These are phyloP conservation scores for Ascochyta koolunga DNA, from an alignment of 2,329 filamentous ascomycete species.

Conservation along the genomic window DNA sequence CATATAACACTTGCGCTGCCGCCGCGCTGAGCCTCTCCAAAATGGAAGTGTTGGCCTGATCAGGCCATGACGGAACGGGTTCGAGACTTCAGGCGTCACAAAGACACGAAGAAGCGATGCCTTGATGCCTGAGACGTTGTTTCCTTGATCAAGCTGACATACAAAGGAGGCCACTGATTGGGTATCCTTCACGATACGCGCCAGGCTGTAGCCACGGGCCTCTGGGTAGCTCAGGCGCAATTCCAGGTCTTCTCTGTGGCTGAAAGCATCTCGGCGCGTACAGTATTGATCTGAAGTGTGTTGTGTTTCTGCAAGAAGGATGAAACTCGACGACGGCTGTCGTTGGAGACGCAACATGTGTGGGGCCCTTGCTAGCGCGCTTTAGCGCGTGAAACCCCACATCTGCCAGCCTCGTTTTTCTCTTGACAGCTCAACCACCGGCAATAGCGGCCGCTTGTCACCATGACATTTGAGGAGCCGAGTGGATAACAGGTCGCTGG, in stretches of 20 bases:
- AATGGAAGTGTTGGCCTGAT: constrained; percentile 33
- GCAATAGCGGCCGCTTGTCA: constrained; percentile 13
- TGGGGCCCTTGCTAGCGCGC: constrained; percentile 8
- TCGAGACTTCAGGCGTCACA: constrained; percentile 44
- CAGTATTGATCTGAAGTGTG: constrained; percentile 14
- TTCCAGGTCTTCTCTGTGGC: constrained; percentile 28
- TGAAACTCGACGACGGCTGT: constrained; percentile 41
- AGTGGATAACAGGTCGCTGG: constrained; percentile 17
- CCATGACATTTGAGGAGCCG: constrained; percentile 16
- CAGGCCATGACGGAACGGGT: constrained; percentile 41
- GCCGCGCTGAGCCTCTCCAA: constrained; percentile 22
- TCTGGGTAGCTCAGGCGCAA: constrained; percentile 13
- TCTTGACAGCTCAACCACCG: constrained; percentile 11
- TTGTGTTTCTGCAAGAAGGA: constrained; percentile 38
- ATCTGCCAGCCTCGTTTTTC: background rate
- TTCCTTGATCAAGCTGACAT: constrained; percentile 21
- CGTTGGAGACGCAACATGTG: constrained; percentile 31
- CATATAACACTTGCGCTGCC: constrained; percentile 33
- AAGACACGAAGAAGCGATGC: constrained; percentile 34
- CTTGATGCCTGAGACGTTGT: constrained; percentile 20
- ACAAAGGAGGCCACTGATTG: constrained; percentile 31
- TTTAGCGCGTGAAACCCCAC: constrained; percentile 10
- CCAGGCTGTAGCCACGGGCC: constrained; percentile 32
- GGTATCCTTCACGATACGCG: constrained; percentile 25
- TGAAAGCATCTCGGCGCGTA: constrained; percentile 24